Conservation (phyloP, 345 rosid species). For the Psidium guajava region DNA sequence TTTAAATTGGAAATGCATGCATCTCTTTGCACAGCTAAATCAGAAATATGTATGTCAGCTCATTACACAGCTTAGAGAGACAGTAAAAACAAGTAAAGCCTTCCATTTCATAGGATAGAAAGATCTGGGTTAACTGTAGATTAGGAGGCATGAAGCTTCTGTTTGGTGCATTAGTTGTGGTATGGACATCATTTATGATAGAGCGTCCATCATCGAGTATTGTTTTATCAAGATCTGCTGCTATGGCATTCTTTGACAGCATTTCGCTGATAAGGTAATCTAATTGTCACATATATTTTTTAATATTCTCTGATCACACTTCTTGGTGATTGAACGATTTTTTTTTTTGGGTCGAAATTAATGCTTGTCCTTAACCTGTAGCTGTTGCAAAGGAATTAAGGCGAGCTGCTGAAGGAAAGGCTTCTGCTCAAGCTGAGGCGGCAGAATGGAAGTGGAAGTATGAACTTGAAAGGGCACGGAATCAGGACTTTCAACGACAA, state of each 20-base stretch:
- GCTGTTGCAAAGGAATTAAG: slow-evolving; percentile 97
- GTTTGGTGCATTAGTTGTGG: background rate
- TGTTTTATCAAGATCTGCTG: background rate
- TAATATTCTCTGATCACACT: background rate
- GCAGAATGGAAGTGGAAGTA: slow-evolving; percentile 97
- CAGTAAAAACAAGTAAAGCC: background rate
- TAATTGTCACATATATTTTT: background rate
- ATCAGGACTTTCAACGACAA: slow-evolving; percentile 34
- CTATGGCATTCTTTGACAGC: background rate
- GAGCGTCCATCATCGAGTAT: background rate
- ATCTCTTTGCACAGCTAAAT: background rate
- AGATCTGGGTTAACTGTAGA: background rate
- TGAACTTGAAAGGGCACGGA: slow-evolving; percentile 68
- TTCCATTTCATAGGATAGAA: background rate
- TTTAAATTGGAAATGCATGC: background rate
- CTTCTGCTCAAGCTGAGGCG: no score
- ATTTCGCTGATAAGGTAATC: background rate
- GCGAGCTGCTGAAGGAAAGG: slow-evolving; percentile 93
- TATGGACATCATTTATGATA: background rate
- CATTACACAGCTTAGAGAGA: background rate
- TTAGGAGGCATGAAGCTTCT: background rate
- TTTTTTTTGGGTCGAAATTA: no score
- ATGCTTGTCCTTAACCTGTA: slow-evolving; percentile 5
- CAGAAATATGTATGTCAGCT: background rate
- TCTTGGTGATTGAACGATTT: background rate